Percentiles rank a stretch among this genome's conserved stretches.
These are phyloP conservation scores for Phellopilus nigrolimitatus DNA, from an alignment of 1,284 basidiomycete species.

Conservation along the genomic window DNA sequence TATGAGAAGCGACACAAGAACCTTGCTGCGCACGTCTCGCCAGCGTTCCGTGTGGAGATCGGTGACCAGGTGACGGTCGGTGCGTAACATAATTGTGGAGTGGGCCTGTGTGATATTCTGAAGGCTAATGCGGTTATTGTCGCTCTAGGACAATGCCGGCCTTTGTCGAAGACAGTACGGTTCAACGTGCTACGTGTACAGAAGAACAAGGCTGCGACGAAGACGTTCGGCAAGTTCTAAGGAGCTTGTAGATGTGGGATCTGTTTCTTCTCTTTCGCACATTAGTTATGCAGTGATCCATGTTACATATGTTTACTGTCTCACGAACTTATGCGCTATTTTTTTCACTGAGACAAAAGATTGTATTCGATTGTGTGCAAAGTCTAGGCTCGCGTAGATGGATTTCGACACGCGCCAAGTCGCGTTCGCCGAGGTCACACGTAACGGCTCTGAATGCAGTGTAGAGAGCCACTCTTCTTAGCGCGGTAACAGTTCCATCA, in stretches of 20 bases:
- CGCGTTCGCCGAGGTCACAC: too few relatives aligned
- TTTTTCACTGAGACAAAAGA: background rate
- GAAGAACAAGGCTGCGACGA: constrained; percentile 83
- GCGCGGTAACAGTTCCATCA: too few relatives aligned
- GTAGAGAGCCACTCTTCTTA: too few relatives aligned
- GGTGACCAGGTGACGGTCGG: constrained; percentile 97
- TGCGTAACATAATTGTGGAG: constrained; percentile 39
- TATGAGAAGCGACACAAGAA: constrained; percentile 99
- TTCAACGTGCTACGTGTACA: constrained; percentile 95
- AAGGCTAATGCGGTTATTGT: constrained; percentile 7
- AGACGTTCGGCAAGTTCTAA: constrained; percentile 95
- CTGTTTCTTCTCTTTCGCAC: constrained; percentile 16
- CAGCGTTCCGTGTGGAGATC: constrained; percentile 94
- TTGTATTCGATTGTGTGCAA: background rate
- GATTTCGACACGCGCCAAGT: background rate
- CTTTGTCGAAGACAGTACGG: constrained; percentile 97
- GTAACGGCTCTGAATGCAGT: too few relatives aligned
- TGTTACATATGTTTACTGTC: constrained; percentile 12
- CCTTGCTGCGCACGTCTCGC: constrained; percentile 94
- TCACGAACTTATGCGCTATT: constrained; percentile 13
- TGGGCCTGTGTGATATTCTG: too few relatives aligned
- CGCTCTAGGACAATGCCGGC: constrained; percentile 87
- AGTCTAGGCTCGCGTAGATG: background rate
- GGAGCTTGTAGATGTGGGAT: constrained; percentile 20
- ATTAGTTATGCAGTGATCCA: constrained; percentile 26